Percentiles rank a stretch among this genome's conserved stretches.
These are phyloP conservation scores for Acorus calamus DNA, from an alignment of 106 monocot species.

Conservation along the genomic window DNA sequence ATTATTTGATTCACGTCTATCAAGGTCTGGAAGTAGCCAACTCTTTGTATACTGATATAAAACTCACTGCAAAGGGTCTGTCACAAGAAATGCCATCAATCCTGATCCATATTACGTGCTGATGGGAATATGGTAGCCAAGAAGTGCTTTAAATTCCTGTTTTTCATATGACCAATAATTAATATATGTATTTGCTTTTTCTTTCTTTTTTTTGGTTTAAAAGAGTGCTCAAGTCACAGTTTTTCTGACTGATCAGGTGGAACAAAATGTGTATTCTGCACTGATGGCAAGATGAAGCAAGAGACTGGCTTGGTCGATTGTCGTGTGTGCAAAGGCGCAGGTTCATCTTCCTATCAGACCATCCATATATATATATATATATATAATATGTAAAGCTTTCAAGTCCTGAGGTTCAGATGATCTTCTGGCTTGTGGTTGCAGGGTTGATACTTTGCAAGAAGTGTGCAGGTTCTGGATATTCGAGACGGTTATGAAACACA, in stretches of 20 bases:
- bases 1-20: too few species aligned
- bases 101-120: too few species aligned
- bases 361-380: background rate
- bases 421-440: background rate
- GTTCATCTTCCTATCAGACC: slow-evolving; percentile 8
- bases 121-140: too few species aligned
- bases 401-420: background rate
- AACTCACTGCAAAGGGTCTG: too few species aligned
- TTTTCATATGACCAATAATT: too few species aligned
- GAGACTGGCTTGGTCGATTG: slow-evolving; percentile 80
- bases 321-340: slow-evolving; percentile 84
- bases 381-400: background rate
- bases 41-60: too few species aligned
- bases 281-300: slow-evolving; percentile 79
- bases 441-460: slow-evolving; percentile 39
- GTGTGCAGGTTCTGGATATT: slow-evolving; percentile 42
- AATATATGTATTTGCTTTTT: too few species aligned
- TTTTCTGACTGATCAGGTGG: slow-evolving; percentile 37
- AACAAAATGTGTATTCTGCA: slow-evolving; percentile 85
- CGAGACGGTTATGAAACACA: slow-evolving; percentile 29
- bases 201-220: too few species aligned
- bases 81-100: too few species aligned
- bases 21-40: too few species aligned
- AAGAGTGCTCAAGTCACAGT: too few species aligned
- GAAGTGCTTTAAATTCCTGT: too few species aligned